Base-by-base conservation (phyloP, 306 rosid species). In the Rubus idaeus region DNA sequence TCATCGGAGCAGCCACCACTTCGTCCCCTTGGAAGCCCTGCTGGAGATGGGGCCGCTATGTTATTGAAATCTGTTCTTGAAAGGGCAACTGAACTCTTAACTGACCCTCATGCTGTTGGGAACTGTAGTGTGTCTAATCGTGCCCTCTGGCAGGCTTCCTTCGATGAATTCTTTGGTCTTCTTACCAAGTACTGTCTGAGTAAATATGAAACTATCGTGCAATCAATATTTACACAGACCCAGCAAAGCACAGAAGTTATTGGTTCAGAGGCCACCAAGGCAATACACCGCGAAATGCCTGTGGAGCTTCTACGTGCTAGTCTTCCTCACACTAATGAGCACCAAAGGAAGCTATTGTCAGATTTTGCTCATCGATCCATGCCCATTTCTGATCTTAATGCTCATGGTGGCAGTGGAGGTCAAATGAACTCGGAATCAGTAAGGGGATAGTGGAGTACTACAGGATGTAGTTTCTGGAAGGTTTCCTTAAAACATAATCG, bases 251-350 rank as follows among this genome's bases (percentile, higher is more conserved):
- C 85, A 69, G 88, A 85, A 16, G 76, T 66, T 62, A 86, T 87
- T 78, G 92, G 86, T 49, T 57, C 96, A 8, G 99, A 96, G 77
- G 90, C 88, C 42, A 86, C 97, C 45, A 80, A 78, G 76, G 97
- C 98, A 39, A 93, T 93, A 62, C 86, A 91, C 62, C 83, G 70
- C 79, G 99, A 96, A 86, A 91, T 96, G 98, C 99, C 99, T 5
- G 97, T 96, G 78, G 99, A 96, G 86, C 96, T 96, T 51, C 83
- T 96, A 20, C 94, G 97, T 9, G 98, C 99, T 23, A 96, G 99
- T 83, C 91, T 96, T 79, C 99, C 99, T 81, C 99, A 96, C 84
- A 96, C 99, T 0, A 85, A 93, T 70, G 98, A 93, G 74, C 84
- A 78, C 17, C 86, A 83, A 21, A 75, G 83, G 55, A 74, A 91